Conservation (phyloP, 106 monocot species). For the Platanthera guangdongensis region DNA sequence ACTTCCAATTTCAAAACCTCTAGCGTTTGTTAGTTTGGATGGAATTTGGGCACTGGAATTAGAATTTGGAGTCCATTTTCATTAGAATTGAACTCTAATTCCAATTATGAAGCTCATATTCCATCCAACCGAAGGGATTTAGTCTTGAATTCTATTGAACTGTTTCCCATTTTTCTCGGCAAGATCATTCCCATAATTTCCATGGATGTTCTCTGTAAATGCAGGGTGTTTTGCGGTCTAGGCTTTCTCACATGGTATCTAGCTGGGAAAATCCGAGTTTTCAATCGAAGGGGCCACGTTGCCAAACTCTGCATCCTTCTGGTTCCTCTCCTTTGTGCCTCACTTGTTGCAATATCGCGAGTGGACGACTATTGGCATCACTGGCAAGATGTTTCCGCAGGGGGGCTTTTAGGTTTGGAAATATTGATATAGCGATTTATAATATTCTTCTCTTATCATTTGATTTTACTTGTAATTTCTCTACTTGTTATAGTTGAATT, state of each 20-base stretch:
- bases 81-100: too few relatives aligned
- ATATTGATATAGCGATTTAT: background rate
- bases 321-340: constrained; percentile 48
- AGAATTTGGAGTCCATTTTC: too few relatives aligned
- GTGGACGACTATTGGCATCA: constrained; percentile 88
- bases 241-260: constrained; percentile 36
- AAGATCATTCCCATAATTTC: too few relatives aligned
- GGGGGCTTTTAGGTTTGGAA: constrained; percentile 37
- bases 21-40: too few relatives aligned
- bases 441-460: background rate
- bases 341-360: constrained; percentile 55
- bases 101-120: too few relatives aligned
- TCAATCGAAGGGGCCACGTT: constrained; percentile 52
- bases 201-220: background rate
- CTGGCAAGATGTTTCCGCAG: constrained; percentile 70
- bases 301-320: constrained; percentile 60
- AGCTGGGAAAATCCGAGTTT: constrained; percentile 52
- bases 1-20: too few relatives aligned
- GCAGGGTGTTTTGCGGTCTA: constrained; percentile 19
- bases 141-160: too few relatives aligned
- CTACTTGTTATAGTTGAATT: background rate
- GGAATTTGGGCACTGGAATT: too few relatives aligned
- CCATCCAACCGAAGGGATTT: too few relatives aligned
- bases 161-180: too few relatives aligned
- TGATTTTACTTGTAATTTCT: background rate